Conservation (phyloP, 1,139 yeast genomes). For the Zygotorulaspora mrakii region DNA sequence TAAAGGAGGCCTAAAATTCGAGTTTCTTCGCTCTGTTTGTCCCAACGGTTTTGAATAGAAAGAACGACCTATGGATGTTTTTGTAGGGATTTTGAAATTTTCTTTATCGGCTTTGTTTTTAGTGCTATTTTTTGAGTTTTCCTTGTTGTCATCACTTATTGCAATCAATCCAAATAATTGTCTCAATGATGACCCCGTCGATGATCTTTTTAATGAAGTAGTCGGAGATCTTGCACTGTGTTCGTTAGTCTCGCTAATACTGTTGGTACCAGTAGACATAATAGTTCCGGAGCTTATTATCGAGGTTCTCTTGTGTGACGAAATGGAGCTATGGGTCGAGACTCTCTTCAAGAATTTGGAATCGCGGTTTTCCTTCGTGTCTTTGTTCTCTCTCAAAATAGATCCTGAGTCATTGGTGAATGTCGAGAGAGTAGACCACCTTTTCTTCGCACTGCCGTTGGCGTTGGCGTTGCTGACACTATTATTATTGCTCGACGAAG, state of each 20-base stretch:
- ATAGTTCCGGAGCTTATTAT: slow-evolving; percentile 14
- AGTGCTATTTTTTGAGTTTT: slow-evolving; percentile 10
- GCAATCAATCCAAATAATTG: slow-evolving; percentile 31
- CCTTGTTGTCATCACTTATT: slow-evolving; percentile 25
- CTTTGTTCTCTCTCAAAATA: slow-evolving; percentile 16
- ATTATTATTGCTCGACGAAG: slow-evolving; percentile 20
- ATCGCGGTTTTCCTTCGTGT: slow-evolving; percentile 10
- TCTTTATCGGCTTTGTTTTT: slow-evolving; percentile 9
- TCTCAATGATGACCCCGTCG: slow-evolving; percentile 34
- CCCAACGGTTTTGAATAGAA: slow-evolving; percentile 7
- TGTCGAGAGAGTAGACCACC: slow-evolving; percentile 34
- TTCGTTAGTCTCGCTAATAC: slow-evolving; percentile 4
- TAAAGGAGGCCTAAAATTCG: slow-evolving; percentile 15
- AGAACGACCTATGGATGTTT: slow-evolving; percentile 4
- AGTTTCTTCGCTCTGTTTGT: slow-evolving; percentile 13
- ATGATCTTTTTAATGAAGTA: slow-evolving; percentile 28
- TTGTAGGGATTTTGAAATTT: slow-evolving; percentile 11
- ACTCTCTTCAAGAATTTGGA: slow-evolving; percentile 16
- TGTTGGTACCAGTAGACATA: slow-evolving; percentile 1
- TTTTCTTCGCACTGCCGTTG: slow-evolving; percentile 22
- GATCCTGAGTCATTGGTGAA: slow-evolving; percentile 18
- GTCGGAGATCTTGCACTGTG: slow-evolving; percentile 10
- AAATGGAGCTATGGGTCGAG: slow-evolving; percentile 18
- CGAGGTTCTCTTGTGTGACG: slow-evolving; percentile 23
- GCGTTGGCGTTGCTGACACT: background rate